A percentile compares a stretch with the other conserved stretches of the same genome.
Conservation (phyloP, 2,329 filamentous ascomycete species). For the Aspergillus persii region DNA sequence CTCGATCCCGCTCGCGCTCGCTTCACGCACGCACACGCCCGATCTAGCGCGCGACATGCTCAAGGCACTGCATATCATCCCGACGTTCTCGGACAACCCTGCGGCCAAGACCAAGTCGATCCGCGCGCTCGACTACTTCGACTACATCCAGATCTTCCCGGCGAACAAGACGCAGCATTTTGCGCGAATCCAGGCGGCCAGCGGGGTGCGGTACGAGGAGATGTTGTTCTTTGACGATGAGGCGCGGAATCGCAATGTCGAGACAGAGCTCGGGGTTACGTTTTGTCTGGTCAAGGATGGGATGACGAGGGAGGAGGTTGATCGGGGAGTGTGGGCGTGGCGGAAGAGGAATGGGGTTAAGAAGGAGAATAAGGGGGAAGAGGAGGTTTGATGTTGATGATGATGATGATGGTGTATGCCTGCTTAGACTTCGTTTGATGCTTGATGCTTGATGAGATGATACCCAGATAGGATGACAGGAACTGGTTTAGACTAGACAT, state of each 20-base stretch:
- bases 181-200: slow-evolving; percentile 66
- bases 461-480: slow-evolving; percentile 11
- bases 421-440: too few species aligned
- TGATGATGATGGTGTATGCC: too few species aligned
- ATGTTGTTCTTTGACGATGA: slow-evolving; percentile 98
- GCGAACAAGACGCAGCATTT: slow-evolving; percentile 86
- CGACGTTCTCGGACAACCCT: slow-evolving; percentile 40
- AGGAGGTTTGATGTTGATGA: slow-evolving; percentile 1
- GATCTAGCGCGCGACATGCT: slow-evolving; percentile 79
- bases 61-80: slow-evolving; percentile 64
- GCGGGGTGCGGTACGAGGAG: slow-evolving; percentile 70
- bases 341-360: slow-evolving; percentile 63
- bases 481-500: neutral
- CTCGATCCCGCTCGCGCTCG: slow-evolving; percentile 64
- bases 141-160: slow-evolving; percentile 64
- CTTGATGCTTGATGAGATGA: neutral
- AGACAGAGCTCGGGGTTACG: slow-evolving; percentile 69
- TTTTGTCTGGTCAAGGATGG: slow-evolving; percentile 82
- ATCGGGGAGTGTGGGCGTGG: slow-evolving; percentile 78
- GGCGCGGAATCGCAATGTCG: slow-evolving; percentile 77
- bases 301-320: slow-evolving; percentile 72
- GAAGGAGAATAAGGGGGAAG: slow-evolving; percentile 10
- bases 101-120: slow-evolving; percentile 47
- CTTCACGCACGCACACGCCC: slow-evolving; percentile 76
- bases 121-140: slow-evolving; percentile 53